Evolutionary conservation across 129 eudicot species (phyloP).

Genomic region (Escallonia herrerae): DNA sequence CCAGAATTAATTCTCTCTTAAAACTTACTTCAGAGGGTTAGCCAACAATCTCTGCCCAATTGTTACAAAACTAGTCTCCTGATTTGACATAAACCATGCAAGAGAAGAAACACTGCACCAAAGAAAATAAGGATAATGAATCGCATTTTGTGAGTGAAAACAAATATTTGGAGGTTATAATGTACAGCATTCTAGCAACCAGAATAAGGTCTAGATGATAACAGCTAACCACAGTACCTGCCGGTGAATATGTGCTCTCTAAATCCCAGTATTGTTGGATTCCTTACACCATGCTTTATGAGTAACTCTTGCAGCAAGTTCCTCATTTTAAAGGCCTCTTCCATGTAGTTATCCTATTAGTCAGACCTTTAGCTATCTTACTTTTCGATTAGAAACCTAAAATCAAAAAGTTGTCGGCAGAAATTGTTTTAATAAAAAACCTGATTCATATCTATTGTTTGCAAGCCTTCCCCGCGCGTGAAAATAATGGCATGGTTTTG

Average conservation of each 20-base stretch:
- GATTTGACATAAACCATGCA: constrained; percentile 97
- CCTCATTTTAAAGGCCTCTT: constrained; percentile 91
- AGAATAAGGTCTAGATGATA: background rate
- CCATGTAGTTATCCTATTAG: constrained; percentile 87
- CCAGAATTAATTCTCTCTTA: background rate
- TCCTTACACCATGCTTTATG: constrained; percentile 66
- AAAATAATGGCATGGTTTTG: constrained; percentile 89
- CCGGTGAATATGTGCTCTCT: constrained; percentile 95
- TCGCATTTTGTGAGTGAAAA: background rate
- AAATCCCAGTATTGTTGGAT: constrained; percentile 87
- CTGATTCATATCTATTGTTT: constrained; percentile 91
- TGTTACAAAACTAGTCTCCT: constrained; percentile 90
- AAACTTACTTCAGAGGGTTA: constrained; percentile 78
- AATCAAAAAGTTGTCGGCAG: background rate
- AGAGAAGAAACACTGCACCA: constrained; percentile 82
- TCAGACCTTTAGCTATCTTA: background rate
- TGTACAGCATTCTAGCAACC: too few relatives aligned
- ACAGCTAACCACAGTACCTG: constrained; percentile 36
- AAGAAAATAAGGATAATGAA: constrained; percentile 4
- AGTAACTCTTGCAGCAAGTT: constrained; percentile 88
- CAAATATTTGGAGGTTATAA: too few relatives aligned
- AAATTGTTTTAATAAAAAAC: constrained; percentile 20
- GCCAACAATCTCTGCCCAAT: constrained; percentile 92
- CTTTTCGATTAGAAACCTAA: background rate
- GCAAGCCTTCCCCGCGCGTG: constrained; percentile 94